phyloP scores from a whole-genome alignment of 1,139 yeast genomes.

The Sugiyamaella pinicola region DNA sequence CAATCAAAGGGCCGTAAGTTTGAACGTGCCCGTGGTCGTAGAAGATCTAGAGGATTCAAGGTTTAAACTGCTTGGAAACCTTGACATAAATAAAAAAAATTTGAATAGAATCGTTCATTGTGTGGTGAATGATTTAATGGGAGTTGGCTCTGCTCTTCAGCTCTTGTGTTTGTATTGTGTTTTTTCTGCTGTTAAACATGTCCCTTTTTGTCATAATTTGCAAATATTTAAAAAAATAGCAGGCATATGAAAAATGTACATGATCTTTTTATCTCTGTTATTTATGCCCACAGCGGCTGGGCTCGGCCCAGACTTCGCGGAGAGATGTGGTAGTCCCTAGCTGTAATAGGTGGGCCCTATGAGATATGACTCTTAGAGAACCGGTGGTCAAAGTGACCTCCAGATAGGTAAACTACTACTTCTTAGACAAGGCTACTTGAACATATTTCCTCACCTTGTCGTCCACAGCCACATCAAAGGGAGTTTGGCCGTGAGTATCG shows the following conservation, averaged over 20 bases:
- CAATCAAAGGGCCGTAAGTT: slow-evolving; percentile 97
- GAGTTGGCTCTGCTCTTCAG: not conserved
- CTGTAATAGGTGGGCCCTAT: no score
- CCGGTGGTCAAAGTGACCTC: no score
- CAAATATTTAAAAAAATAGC: slow-evolving; percentile 19
- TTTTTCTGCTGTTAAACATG: slow-evolving; percentile 19
- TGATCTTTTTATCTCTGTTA: no score
- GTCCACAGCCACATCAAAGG: slow-evolving; percentile 64
- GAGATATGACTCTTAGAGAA: slow-evolving; percentile 1
- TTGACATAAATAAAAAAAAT: slow-evolving; percentile 8
- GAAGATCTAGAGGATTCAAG: slow-evolving; percentile 99
- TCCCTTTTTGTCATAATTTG: slow-evolving; percentile 11
- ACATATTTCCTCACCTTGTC: slow-evolving; percentile 53
- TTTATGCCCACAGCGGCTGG: no score
- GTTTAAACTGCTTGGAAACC: slow-evolving; percentile 58
- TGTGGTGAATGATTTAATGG: slow-evolving; percentile 6
- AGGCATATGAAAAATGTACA: slow-evolving; percentile 18
- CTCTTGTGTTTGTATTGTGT: slow-evolving; percentile 13
- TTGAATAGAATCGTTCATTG: slow-evolving; percentile 6
- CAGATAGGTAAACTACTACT: no score
- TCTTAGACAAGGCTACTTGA: slow-evolving; percentile 9
- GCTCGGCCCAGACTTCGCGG: no score
- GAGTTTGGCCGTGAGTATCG: slow-evolving; percentile 57
- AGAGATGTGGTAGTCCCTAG: no score
- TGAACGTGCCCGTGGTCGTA: slow-evolving; percentile 99